A percentile compares a stretch with the other conserved stretches of the same genome.
Evolutionary conservation across 768 basidiomycete species (phyloP).

Genomic region (Clitopilus passeckerianus): DNA sequence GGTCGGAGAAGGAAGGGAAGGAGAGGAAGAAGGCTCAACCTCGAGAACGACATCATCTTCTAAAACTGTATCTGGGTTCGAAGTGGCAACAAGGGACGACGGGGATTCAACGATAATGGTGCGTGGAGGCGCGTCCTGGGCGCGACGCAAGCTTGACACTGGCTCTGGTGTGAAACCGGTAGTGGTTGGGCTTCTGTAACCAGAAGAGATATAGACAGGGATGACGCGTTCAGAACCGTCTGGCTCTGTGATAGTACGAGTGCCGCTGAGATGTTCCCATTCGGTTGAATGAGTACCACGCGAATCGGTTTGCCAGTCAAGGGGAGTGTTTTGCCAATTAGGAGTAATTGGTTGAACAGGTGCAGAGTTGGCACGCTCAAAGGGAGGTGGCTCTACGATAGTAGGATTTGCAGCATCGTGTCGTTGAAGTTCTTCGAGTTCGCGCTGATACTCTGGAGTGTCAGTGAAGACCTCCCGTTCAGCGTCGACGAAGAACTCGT

Average conservation of each 20-base stretch:
- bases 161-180: neutral
- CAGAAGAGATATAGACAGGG: neutral
- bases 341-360: slow-evolving; percentile 32
- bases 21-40: neutral
- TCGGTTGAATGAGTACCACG: slow-evolving; percentile 8
- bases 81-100: slow-evolving; percentile 15
- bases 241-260: slow-evolving; percentile 6
- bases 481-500: slow-evolving; percentile 63
- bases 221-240: neutral
- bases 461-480: slow-evolving; percentile 66
- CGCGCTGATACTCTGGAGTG: slow-evolving; percentile 29
- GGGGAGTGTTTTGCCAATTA: slow-evolving; percentile 13
- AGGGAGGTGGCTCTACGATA: neutral
- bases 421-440: slow-evolving; percentile 24
- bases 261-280: slow-evolving; percentile 11
- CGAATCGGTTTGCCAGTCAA: too few relatives aligned
- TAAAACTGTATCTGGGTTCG: slow-evolving; percentile 5
- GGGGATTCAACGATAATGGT: slow-evolving; percentile 6
- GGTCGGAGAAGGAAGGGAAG: slow-evolving; percentile 15
- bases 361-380: slow-evolving; percentile 15
- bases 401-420: slow-evolving; percentile 15
- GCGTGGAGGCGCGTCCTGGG: neutral
- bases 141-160: neutral
- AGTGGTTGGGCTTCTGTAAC: neutral
- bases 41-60: neutral